Evolutionary conservation across 169 alveolate genomes (phyloP), one percentile per base, ranked within the genome.

Genomic region (Pseudocohnilembus persalinus): DNA sequence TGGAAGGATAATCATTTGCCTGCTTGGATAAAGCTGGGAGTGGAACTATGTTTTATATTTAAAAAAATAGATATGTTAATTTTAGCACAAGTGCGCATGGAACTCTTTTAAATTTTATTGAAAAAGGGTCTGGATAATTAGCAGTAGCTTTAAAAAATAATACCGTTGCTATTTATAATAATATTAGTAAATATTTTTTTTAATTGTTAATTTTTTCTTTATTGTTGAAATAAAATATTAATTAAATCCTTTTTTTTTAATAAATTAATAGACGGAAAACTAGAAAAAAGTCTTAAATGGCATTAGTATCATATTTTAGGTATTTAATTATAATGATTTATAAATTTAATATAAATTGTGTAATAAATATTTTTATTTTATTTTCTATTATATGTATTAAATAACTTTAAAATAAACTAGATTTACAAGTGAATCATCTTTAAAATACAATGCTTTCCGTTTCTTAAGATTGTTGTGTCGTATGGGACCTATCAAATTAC

Each of bases 1-100:
- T 73, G 0, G 64, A 79, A 63, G 84, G 84, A 0, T 31, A 30
- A 79, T 29, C 84, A 29, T 79, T 34, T 79, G 84, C 75, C 24
- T 79, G 84, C 29, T 79, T 79, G 29, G 84, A 79, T 63, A 32
- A 79, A 79, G 84, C 76, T 28, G 84, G 84, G 0, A 79, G 63
- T 79, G 76, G 35, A 0, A 79, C 84, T 16, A n/a, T 79, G 30
- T 79, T 49, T 63, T 79, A 79, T 64, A 30, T 63, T 0, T 35
- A 79, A 49, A 79, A 79, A 79, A 79, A 79, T 31, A 79, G 84
- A 79, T 79, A 79, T 64, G 64, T 79, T 33, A 29, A 32, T 63
- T 34, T 64, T 68, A 34, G 4, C 0, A 79, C 35, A 49, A 29
- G 29, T 33, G 64, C 30, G 34, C 84, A 32, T 79, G 76, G 35